These are phyloP conservation scores for Yamadazyma atlantica DNA, from an alignment of 1,139 yeast species.

Conservation along the genomic window DNA sequence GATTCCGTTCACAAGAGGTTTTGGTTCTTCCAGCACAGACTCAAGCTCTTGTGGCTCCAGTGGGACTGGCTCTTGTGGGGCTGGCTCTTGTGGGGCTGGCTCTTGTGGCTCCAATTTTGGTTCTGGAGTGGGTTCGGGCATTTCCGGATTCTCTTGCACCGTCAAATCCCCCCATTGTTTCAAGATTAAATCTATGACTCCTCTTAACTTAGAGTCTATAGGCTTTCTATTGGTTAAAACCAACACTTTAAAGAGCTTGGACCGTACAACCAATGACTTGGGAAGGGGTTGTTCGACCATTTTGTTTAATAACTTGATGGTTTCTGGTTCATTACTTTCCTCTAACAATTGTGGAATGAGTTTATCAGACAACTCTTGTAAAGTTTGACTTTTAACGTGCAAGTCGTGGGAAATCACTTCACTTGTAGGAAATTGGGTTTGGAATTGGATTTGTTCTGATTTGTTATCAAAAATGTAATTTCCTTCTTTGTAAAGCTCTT, in stretches of 20 bases:
- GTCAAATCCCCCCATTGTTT: slow-evolving; percentile 21
- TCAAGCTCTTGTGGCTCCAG: no score
- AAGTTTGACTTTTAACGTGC: slow-evolving; percentile 15
- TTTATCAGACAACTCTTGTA: slow-evolving; percentile 21
- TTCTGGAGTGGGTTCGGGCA: slow-evolving; percentile 10
- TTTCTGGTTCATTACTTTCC: slow-evolving; percentile 3
- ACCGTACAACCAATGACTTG: slow-evolving; percentile 27
- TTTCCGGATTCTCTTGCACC: slow-evolving; percentile 17
- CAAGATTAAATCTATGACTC: slow-evolving; percentile 23
- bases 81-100: no score
- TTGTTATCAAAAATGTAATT: slow-evolving; percentile 37
- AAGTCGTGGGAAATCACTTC: slow-evolving; percentile 20
- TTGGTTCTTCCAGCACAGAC: neutral
- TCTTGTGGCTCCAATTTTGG: slow-evolving; percentile 4
- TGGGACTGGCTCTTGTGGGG: no score
- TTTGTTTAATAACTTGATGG: slow-evolving; percentile 17
- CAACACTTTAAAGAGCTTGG: slow-evolving; percentile 32
- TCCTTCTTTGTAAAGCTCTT: slow-evolving; percentile 25
- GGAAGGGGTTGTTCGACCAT: slow-evolving; percentile 26
- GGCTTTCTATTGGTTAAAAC: slow-evolving; percentile 30
- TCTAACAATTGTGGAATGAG: slow-evolving; percentile 4
- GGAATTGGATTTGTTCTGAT: slow-evolving; percentile 29
- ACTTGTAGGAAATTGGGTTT: slow-evolving; percentile 25
- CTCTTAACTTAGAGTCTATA: neutral
- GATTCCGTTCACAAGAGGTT: no score